These are phyloP conservation scores for Kodamaea arcana DNA, from an alignment of 1,139 yeast genomes.

Conservation along the genomic window DNA sequence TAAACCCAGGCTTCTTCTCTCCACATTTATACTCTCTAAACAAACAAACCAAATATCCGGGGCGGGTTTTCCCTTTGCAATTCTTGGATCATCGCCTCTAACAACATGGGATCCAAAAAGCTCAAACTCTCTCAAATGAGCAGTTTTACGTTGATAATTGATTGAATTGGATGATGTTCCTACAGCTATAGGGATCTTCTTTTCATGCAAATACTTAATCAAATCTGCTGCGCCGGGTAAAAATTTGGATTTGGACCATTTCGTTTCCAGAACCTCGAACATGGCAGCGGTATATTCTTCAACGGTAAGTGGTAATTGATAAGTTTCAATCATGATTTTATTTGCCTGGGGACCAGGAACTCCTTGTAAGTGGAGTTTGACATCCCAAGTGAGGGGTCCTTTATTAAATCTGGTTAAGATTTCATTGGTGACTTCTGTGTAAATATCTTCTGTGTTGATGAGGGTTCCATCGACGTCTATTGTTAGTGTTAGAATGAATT, in stretches of 20 bases:
- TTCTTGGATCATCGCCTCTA: slow-evolving; percentile 82
- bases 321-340: slow-evolving; percentile 60
- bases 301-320: slow-evolving; percentile 61
- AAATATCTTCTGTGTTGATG: slow-evolving; percentile 85
- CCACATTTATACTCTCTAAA: slow-evolving; percentile 59
- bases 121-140: slow-evolving; percentile 59
- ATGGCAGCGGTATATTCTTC: slow-evolving; percentile 56
- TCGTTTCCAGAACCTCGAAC: slow-evolving; percentile 48
- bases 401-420: slow-evolving; percentile 64
- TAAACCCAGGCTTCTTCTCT: slow-evolving; percentile 27
- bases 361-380: slow-evolving; percentile 83
- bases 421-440: slow-evolving; percentile 70
- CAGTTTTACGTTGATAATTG: slow-evolving; percentile 66
- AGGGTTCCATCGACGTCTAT: slow-evolving; percentile 91
- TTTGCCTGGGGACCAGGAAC: slow-evolving; percentile 73
- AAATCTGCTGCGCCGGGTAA: slow-evolving; percentile 84
- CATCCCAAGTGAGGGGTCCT: slow-evolving; percentile 84
- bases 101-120: slow-evolving; percentile 66
- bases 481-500: no score
- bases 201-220: slow-evolving; percentile 43
- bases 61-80: slow-evolving; percentile 82
- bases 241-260: slow-evolving; percentile 63
- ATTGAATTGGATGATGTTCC: slow-evolving; percentile 78
- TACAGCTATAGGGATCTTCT: slow-evolving; percentile 72
- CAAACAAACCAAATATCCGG: slow-evolving; percentile 93